Conservation (phyloP, 2,329 filamentous ascomycete species). For the Metarhizium guizhouense region DNA sequence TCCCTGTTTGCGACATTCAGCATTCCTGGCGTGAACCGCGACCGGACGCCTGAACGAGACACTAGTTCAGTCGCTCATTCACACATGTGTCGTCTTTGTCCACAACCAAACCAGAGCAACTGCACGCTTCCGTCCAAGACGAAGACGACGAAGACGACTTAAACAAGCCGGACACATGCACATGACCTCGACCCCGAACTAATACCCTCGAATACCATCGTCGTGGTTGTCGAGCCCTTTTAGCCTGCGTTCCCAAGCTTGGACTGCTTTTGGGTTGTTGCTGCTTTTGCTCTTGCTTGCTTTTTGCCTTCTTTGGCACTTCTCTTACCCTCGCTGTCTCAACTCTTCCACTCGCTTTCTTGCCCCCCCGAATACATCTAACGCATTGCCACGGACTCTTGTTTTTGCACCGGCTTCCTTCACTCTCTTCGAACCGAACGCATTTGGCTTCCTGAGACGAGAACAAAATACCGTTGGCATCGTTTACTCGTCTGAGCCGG, state of each 20-base stretch:
- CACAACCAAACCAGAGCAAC: not conserved
- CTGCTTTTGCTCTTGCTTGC: not conserved
- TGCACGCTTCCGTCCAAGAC: not conserved
- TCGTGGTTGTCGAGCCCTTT: not conserved
- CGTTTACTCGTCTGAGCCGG: not conserved
- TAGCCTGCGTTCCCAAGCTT: not conserved
- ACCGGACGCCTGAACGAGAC: conserved; percentile 1
- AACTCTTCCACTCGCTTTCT: not conserved
- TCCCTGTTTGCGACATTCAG: conserved; percentile 8
- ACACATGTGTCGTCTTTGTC: not conserved
- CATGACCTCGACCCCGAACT: not conserved
- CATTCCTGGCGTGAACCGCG: conserved; percentile 10
- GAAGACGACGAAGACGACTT: not conserved
- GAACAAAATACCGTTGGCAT: not conserved
- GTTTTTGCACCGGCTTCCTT: not conserved
- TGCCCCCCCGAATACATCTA: not conserved
- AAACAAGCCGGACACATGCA: not conserved
- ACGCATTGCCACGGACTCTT: not conserved
- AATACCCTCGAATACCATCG: not conserved
- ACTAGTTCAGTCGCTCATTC: not conserved
- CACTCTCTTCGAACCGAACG: not conserved
- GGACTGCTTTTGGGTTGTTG: not conserved
- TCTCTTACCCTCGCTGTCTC: not conserved
- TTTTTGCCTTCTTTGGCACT: not conserved
- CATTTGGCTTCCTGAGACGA: not conserved